Percentiles rank a stretch among this genome's conserved stretches.
These are phyloP conservation scores for Leptosphaerulina australis DNA, from an alignment of 2,329 filamentous ascomycete genomes.

Conservation along the genomic window DNA sequence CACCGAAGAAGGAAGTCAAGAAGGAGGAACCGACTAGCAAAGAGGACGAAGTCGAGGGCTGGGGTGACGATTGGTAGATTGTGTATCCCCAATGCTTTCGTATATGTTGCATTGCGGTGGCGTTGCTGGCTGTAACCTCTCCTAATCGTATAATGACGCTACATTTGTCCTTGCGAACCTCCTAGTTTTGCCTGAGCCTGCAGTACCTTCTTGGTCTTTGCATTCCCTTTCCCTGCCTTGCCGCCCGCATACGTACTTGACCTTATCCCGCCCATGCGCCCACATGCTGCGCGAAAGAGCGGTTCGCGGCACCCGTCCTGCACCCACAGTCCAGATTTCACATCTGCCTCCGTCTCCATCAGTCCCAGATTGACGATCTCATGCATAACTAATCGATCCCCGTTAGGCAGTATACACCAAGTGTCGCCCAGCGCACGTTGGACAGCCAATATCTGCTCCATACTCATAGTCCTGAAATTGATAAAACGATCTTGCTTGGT, in stretches of 20 bases:
- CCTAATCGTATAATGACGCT: background rate
- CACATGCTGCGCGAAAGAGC: constrained; percentile 15
- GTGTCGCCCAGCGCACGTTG: constrained; percentile 67
- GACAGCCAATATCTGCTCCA: constrained; percentile 61
- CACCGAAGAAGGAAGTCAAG: constrained; percentile 40
- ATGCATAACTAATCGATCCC: constrained; percentile 38
- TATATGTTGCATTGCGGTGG: constrained; percentile 27
- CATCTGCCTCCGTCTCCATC: background rate
- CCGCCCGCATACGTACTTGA: constrained; percentile 24
- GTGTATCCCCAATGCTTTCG: background rate
- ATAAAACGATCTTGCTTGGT: constrained; percentile 67
- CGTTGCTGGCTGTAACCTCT: constrained; percentile 13
- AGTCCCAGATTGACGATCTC: constrained; percentile 6
- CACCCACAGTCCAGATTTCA: constrained; percentile 15
- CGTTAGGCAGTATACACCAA: constrained; percentile 60
- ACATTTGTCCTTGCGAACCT: background rate
- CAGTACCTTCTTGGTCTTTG: constrained; percentile 7
- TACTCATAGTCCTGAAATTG: constrained; percentile 62
- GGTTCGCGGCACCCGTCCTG: background rate
- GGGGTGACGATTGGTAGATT: constrained; percentile 49
- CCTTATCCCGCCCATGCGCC: background rate
- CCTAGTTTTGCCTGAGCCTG: too few species aligned
- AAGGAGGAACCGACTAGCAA: constrained; percentile 48
- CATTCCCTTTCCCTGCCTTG: constrained; percentile 18
- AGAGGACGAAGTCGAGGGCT: constrained; percentile 50